Percentiles rank a stretch among this genome's conserved stretches.
Evolutionary conservation across 2,329 filamentous ascomycete species (phyloP).

Genomic region (Ceratocystis colombiana): DNA sequence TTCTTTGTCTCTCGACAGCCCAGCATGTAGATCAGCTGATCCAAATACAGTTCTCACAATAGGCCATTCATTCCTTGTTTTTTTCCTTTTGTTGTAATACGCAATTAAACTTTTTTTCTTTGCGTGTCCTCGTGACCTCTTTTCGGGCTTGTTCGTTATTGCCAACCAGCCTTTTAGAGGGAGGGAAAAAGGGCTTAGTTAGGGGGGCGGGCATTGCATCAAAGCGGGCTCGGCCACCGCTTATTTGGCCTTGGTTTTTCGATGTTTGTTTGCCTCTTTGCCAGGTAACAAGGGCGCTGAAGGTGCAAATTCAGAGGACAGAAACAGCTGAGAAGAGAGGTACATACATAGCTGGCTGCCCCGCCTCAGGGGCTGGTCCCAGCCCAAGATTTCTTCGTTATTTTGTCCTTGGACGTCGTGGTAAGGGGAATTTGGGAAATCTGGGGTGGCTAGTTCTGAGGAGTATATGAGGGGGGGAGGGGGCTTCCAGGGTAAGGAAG

Average conservation of each 20-base stretch:
- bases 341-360: background rate
- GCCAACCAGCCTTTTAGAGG: background rate
- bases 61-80: background rate
- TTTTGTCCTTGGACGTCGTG: too few species aligned
- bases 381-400: too few species aligned
- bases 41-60: conserved; percentile 8
- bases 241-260: background rate
- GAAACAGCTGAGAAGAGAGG: background rate
- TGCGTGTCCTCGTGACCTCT: conserved; percentile 5
- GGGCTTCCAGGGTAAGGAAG: background rate
- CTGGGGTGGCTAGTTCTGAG: background rate
- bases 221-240: conserved; percentile 20
- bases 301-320: background rate
- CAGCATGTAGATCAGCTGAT: background rate
- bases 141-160: background rate
- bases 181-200: background rate
- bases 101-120: background rate
- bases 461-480: background rate
- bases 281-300: too few species aligned
- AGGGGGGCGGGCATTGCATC: conserved; percentile 16
- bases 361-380: too few species aligned
- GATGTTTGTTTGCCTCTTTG: too few species aligned
- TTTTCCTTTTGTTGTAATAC: background rate
- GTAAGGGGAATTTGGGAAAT: background rate
- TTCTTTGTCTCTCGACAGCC: background rate